Evolutionary conservation across 2,329 filamentous ascomycete genomes (phyloP), one percentile per base, ranked within the genome.

Genomic region (Calonectria multiphialidica): DNA sequence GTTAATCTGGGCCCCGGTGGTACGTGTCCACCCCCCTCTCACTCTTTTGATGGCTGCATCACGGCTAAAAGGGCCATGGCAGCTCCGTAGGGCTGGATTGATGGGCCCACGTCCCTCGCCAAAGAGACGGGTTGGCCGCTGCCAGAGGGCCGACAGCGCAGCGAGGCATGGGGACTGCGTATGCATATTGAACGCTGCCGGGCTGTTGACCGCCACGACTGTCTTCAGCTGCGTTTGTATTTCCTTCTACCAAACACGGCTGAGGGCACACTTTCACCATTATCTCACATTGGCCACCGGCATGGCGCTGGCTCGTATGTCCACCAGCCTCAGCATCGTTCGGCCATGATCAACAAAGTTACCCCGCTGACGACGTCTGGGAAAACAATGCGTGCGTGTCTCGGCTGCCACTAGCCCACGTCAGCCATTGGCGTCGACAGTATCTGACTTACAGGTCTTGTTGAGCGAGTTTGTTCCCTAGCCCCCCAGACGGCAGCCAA

Each of bases 391-490:
- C 62, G 30, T 21, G 8, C 35, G 21, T 50, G 30, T 40, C 70
- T 63, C 40, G 64, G 57, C 57, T 45, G 33, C 28, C 33, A 21
- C 47, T 50, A 25, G 64, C 70, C 70, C 70, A 72, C 70, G 70
- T 71, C 69, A 71, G 69, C 65, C 23, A 28, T 64, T n/a, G 55
- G 44, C 37, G 55, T 23, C 40, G 61, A 68, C 42, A 21, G 21
- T 47, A 68, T 72, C 68, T 66, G 63, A 57, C 68, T 35, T 71
- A 66, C 37, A 71, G 64, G 15, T 33, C 53, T 47, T 33, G 62
- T 40, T 40, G 57, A 61, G 63, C 63, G 55, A 5, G 28, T 30
- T 8, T 63, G 55, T 66, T 55, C 57, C 67, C 9, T 15, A 25
- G 35, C 28, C 28, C 28, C 35, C 3, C 37, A 59, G 35, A 12